phyloP scores from a whole-genome alignment of 2,329 filamentous ascomycete genomes.

The Epichloe bromicola region DNA sequence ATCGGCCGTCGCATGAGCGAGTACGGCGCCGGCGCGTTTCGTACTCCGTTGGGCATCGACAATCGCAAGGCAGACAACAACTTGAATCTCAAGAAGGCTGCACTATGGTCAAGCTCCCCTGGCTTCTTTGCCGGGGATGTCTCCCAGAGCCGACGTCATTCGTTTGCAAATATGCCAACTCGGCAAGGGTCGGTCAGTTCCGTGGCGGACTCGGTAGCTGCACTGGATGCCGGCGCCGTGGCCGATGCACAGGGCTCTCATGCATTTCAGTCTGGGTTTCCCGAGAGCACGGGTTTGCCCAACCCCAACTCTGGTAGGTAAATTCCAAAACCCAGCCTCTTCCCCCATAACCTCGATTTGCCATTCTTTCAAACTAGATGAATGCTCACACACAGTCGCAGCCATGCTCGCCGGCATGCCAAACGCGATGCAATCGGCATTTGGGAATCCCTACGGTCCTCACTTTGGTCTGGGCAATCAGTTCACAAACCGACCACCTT shows the following conservation, averaged over 20 bases:
- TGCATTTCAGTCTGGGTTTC: conserved; percentile 28
- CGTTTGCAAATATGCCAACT: conserved; percentile 58
- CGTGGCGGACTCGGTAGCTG: conserved; percentile 35
- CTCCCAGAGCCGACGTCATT: conserved; percentile 66
- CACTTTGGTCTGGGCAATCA: conserved; percentile 29
- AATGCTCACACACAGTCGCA: not conserved
- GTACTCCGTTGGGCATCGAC: conserved; percentile 39
- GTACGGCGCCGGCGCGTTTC: conserved; percentile 33
- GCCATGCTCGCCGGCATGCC: conserved; percentile 15
- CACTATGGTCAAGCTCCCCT: conserved; percentile 58
- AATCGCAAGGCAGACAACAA: conserved; percentile 51
- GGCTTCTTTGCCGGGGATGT: conserved; percentile 51
- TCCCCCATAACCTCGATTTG: not conserved
- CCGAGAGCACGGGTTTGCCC: conserved; percentile 25
- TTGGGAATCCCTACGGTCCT: conserved; percentile 29
- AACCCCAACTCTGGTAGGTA: conserved; percentile 27
- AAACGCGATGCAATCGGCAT: conserved; percentile 16
- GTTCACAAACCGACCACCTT: conserved; percentile 29
- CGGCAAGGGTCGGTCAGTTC: conserved; percentile 52
- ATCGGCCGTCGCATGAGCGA: conserved; percentile 44
- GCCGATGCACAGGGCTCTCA: conserved; percentile 28
- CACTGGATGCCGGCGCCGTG: conserved; percentile 32
- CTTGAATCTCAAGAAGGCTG: conserved; percentile 45
- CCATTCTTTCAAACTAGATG: not conserved
- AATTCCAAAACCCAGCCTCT: not conserved